Conservation (phyloP, 108 stramenopile species). For the Thalassiosira profunda region DNA sequence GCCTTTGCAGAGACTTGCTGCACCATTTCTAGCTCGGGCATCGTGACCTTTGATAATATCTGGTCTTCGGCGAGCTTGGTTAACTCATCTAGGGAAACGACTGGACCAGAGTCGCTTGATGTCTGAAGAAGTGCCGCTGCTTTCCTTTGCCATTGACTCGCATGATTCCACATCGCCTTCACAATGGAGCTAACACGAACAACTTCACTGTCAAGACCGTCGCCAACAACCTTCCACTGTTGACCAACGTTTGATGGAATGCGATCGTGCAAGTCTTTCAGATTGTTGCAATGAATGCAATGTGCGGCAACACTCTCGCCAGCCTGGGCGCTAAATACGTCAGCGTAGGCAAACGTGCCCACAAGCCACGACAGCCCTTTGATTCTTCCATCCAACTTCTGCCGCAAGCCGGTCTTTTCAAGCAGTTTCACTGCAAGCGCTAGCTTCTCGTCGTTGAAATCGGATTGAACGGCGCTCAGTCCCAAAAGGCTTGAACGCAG, state of each 20-base stretch:
- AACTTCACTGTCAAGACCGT: slow-evolving; percentile 45
- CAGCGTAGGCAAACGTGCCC: slow-evolving; percentile 27
- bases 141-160: slow-evolving; percentile 62
- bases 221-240: slow-evolving; percentile 38
- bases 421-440: slow-evolving; percentile 27
- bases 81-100: slow-evolving; percentile 4
- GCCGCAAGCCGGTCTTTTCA: slow-evolving; percentile 27
- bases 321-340: slow-evolving; percentile 13
- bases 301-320: not conserved
- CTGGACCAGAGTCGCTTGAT: not conserved
- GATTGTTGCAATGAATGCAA: slow-evolving; percentile 31
- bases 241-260: slow-evolving; percentile 11
- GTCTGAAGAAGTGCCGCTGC: slow-evolving; percentile 36
- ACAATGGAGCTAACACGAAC: slow-evolving; percentile 54
- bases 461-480: slow-evolving; percentile 46
- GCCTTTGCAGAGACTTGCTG: slow-evolving; percentile 49
- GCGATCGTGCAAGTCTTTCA: slow-evolving; percentile 15
- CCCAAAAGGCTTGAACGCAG: slow-evolving; percentile 43
- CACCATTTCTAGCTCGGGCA: slow-evolving; percentile 61
- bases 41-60: slow-evolving; percentile 49
- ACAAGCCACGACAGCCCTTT: slow-evolving; percentile 67
- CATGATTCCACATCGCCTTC: slow-evolving; percentile 57
- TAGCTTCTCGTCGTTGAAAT: slow-evolving; percentile 34
- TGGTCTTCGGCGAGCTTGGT: slow-evolving; percentile 14
- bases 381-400: slow-evolving; percentile 42